A percentile compares a stretch with the other conserved stretches of the same genome.
Conservation (phyloP, 2,329 filamentous ascomycete species). For the Apiospora pterosperma region DNA sequence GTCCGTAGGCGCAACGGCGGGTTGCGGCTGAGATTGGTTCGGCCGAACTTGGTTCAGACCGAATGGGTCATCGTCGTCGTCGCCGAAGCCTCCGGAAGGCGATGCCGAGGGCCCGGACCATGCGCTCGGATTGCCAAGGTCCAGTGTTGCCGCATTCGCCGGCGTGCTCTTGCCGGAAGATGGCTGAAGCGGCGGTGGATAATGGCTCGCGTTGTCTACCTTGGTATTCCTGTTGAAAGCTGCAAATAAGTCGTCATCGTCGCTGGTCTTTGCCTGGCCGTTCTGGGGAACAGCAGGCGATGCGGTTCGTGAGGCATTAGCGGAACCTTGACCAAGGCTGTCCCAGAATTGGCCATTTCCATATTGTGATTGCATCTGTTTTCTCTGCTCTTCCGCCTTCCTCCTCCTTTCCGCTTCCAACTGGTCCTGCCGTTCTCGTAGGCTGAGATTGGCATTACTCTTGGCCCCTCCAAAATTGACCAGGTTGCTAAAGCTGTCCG, state of each 20-base stretch:
- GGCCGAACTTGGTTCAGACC: constrained; percentile 65
- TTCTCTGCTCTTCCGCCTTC: constrained; percentile 72
- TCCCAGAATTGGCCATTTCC: constrained; percentile 77
- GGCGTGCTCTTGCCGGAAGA: constrained; percentile 41
- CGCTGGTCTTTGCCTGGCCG: constrained; percentile 24
- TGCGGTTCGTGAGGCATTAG: constrained; percentile 43
- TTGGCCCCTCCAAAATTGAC: constrained; percentile 62
- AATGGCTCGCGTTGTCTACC: constrained; percentile 64
- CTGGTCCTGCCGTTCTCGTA: constrained; percentile 74
- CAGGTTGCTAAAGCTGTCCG: constrained; percentile 77
- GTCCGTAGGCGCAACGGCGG: constrained; percentile 17
- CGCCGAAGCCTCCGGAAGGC: constrained; percentile 36
- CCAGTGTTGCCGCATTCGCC: constrained; percentile 38
- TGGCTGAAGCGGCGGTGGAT: constrained; percentile 50
- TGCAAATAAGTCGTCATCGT: constrained; percentile 64
- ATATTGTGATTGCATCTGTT: constrained; percentile 72
- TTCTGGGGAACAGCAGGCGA: constrained; percentile 35
- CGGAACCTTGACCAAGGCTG: constrained; percentile 54
- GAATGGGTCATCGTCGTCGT: constrained; percentile 78
- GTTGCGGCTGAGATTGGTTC: constrained; percentile 25
- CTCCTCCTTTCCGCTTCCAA: constrained; percentile 62
- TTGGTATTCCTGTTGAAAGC: constrained; percentile 65
- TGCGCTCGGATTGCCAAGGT: constrained; percentile 51
- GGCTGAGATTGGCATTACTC: constrained; percentile 65
- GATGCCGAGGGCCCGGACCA: constrained; percentile 41